phyloP scores from a whole-genome alignment of 2,329 filamentous ascomycete species.

The Aspergillus melleus region DNA sequence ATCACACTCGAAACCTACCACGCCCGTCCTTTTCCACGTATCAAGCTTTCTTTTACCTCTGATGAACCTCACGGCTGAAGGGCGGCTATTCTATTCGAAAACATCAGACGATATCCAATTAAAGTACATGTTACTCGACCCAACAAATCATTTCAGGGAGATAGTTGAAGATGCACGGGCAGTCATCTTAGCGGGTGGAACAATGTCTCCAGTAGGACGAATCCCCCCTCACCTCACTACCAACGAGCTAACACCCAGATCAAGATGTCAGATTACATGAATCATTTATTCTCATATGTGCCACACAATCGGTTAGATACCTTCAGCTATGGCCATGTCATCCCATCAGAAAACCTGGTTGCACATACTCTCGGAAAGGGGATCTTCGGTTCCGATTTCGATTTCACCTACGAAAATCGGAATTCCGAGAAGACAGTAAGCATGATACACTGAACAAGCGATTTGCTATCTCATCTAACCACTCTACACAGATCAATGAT shows the following conservation, averaged over 20 bases:
- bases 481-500: conserved; percentile 56
- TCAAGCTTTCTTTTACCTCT: conserved; percentile 73
- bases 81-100: conserved; percentile 59
- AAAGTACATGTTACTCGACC: conserved; percentile 86
- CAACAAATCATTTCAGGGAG: conserved; percentile 85
- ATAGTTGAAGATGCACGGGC: conserved; percentile 82
- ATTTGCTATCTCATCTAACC: conserved; percentile 3
- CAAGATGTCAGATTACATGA: conserved; percentile 79
- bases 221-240: conserved; percentile 9
- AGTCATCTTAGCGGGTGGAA: conserved; percentile 88
- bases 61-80: conserved; percentile 77
- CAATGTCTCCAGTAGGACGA: conserved; percentile 76
- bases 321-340: conserved; percentile 91
- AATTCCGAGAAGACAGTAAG: conserved; percentile 62
- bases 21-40: conserved; percentile 62
- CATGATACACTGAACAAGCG: background rate
- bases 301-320: conserved; percentile 66
- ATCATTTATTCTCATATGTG: conserved; percentile 81
- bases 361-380: conserved; percentile 67
- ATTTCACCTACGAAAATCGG: conserved; percentile 84
- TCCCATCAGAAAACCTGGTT: conserved; percentile 76
- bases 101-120: conserved; percentile 57
- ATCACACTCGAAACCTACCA: conserved; percentile 31
- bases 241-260: conserved; percentile 10
- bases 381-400: conserved; percentile 59